Evolutionary conservation across 2,329 filamentous ascomycete species (phyloP).

Genomic region (Aspergillus oerlinghausenensis): DNA sequence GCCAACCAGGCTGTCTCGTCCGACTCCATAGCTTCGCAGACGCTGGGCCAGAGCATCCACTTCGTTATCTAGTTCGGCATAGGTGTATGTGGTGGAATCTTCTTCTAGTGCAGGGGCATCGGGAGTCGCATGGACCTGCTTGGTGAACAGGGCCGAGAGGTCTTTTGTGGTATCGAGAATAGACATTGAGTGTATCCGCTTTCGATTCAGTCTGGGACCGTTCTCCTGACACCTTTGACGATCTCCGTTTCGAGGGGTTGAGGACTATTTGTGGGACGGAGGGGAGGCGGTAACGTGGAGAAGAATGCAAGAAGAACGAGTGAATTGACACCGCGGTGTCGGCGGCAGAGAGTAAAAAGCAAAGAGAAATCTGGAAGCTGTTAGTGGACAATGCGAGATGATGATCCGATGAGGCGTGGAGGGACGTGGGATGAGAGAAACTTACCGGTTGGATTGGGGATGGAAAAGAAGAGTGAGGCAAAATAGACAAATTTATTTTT

Average conservation of each 20-base stretch:
- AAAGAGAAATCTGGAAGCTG: neutral
- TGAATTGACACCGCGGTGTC: neutral
- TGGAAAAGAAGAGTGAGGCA: neutral
- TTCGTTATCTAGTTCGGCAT: conserved; percentile 65
- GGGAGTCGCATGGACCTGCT: conserved; percentile 65
- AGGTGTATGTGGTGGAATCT: conserved; percentile 62
- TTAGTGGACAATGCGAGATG: neutral
- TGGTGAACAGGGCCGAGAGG: conserved; percentile 64
- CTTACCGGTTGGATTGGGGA: neutral
- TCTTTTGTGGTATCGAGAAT: conserved; percentile 68
- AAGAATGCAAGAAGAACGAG: neutral
- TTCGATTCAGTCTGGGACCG: neutral
- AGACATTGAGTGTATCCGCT: conserved; percentile 46
- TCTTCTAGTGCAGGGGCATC: conserved; percentile 69
- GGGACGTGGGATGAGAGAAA: neutral
- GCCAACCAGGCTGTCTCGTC: conserved; percentile 69
- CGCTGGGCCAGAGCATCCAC: conserved; percentile 61
- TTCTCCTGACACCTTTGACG: neutral
- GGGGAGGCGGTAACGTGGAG: neutral
- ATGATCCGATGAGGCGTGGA: neutral
- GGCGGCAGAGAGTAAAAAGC: neutral
- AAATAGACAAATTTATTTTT: neutral
- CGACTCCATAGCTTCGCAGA: conserved; percentile 64
- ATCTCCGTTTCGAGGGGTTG: neutral
- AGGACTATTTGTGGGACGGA: neutral